These are phyloP conservation scores for Cryptosporidium xiaoi DNA, from an alignment of 169 alveolate genomes.

Conservation along the genomic window DNA sequence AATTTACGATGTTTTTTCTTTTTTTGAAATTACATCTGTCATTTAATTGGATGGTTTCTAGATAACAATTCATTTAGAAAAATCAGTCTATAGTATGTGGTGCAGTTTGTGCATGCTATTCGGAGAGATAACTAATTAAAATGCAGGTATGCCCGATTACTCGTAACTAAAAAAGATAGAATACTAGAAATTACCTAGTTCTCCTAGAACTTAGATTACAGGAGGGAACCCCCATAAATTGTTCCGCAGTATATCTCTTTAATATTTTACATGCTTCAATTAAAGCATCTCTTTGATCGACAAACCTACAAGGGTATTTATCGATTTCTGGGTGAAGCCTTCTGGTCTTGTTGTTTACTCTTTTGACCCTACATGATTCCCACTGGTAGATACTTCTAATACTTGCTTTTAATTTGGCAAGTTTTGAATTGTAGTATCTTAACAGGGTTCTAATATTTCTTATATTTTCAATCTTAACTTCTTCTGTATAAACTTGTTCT, in stretches of 20 bases:
- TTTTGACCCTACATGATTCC: constrained; percentile 68
- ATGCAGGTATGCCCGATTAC: too few relatives aligned
- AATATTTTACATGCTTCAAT: constrained; percentile 59
- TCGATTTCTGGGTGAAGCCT: constrained; percentile 39
- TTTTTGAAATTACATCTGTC: too few relatives aligned
- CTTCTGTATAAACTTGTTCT: constrained; percentile 17
- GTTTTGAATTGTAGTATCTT: constrained; percentile 22
- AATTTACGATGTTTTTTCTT: too few relatives aligned
- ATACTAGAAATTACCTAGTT: neutral
- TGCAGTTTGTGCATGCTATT: too few relatives aligned
- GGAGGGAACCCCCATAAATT: constrained; percentile 73
- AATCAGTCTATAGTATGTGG: too few relatives aligned
- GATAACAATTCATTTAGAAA: too few relatives aligned
- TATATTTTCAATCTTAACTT: constrained; percentile 20
- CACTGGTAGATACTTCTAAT: constrained; percentile 43
- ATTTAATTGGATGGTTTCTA: too few relatives aligned
- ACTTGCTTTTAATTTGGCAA: constrained; percentile 6
- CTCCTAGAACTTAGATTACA: constrained; percentile 33
- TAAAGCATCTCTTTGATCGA: constrained; percentile 58
- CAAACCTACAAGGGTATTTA: constrained; percentile 63
- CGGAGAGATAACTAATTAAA: too few relatives aligned
- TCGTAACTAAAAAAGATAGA: too few relatives aligned
- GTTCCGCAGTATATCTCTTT: constrained; percentile 57
- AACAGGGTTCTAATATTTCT: constrained; percentile 32
- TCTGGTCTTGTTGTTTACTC: constrained; percentile 42